Evolutionary conservation across 768 basidiomycete genomes (phyloP), one percentile per base, ranked within the genome.

Genomic region (Mycena crocata): DNA sequence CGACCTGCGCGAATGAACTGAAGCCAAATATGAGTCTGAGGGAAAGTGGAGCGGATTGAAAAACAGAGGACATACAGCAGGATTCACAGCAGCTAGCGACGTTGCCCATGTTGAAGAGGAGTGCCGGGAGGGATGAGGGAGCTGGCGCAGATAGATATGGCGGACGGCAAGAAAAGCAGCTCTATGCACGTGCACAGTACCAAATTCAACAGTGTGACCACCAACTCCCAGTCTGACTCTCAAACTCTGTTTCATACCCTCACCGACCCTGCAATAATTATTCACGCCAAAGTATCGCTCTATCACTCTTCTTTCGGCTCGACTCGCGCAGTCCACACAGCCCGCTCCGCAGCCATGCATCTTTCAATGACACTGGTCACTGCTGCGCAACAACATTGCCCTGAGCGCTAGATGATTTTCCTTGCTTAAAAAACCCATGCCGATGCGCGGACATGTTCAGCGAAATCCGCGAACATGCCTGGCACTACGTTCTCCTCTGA

Each of bases 1-100:
- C 71, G 93, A 92, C 85, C 87, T 91, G 77, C 90, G 91, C 76
- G 93, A 91, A 71, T 86, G 87, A 78, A 94, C 93, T 95, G 78
- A 45, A 60, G 30, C 52, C n/a, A n/a, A 62, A 54, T 63, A 71
- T 51, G 62, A n/a, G 57, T 68, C 64, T 64, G 37, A 65, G 71
- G 65, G 55, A 61, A 24, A 48, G 55, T 56, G 45, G 32, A 35
- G 54, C 32, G 61, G 37, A 68, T 28, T 14, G 26, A 26, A 15
- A 49, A 68, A 67, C 58, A 64, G 64, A 44, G 45, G 24, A 83
- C 92, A 62, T 79, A 93, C 93, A 90, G 82, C 93, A 94, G 60
- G 86, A 91, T 73, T 93, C 90, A 80, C 93, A 95, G 81, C 92
- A 94, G 81, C 92, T 94, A 70, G 83, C 83, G 71, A 91, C 78